Conservation (phyloP, 768 basidiomycete genomes). For the Amanita pallidorosea region DNA sequence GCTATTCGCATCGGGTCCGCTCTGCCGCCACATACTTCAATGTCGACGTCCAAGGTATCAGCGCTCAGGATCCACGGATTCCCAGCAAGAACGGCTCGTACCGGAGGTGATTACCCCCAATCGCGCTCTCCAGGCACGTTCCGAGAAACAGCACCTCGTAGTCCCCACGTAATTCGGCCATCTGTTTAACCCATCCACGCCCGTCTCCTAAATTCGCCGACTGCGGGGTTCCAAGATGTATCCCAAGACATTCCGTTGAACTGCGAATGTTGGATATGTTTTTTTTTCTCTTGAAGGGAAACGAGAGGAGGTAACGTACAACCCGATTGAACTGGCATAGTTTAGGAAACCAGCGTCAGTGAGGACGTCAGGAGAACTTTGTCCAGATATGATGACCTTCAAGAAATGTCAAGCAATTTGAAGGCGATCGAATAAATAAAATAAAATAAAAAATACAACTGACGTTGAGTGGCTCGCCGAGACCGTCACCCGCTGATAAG, state of each 20-base stretch:
- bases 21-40: slow-evolving; percentile 6
- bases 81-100: no score
- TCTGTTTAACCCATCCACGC: slow-evolving; percentile 39
- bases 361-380: no score
- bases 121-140: slow-evolving; percentile 74
- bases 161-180: slow-evolving; percentile 71
- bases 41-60: no score
- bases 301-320: slow-evolving; percentile 28
- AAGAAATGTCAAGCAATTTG: no score
- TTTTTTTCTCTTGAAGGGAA: not conserved
- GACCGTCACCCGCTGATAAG: no score
- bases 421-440: no score
- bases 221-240: slow-evolving; percentile 57
- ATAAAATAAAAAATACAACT: no score
- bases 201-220: slow-evolving; percentile 75
- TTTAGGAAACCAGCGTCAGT: no score
- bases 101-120: no score
- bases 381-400: no score
- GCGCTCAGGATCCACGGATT: not conserved
- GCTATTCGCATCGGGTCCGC: slow-evolving; percentile 30
- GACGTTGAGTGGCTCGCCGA: no score
- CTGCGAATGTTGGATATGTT: slow-evolving; percentile 2
- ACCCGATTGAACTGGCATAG: slow-evolving; percentile 32
- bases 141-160: slow-evolving; percentile 53
- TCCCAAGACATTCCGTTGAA: slow-evolving; percentile 60